phyloP scores from a whole-genome alignment of 306 rosid genomes.

The Prunus davidiana region DNA sequence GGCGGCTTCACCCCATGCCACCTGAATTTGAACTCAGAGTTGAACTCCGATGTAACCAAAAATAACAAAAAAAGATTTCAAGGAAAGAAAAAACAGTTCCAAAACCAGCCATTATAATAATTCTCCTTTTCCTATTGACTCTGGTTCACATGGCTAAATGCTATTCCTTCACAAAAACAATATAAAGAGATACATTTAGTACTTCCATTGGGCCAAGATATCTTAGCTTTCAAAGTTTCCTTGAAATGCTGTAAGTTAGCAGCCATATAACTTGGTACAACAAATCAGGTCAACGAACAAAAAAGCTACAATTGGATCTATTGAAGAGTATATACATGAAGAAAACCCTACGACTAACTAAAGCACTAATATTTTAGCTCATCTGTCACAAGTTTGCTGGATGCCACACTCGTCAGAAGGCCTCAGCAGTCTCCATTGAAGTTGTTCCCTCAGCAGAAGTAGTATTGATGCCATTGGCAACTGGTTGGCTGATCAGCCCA shows the following conservation, averaged over 20 bases:
- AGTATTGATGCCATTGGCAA: background rate
- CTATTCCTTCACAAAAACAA: background rate
- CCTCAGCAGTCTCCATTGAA: background rate
- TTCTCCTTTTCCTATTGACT: too few species aligned
- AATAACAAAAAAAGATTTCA: too few species aligned
- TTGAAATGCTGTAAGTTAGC: background rate
- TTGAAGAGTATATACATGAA: background rate
- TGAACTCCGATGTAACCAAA: too few species aligned
- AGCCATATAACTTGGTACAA: background rate
- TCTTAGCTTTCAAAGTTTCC: background rate
- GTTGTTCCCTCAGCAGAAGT: background rate
- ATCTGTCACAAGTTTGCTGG: background rate
- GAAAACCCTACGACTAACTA: background rate
- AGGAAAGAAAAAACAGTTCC: too few species aligned
- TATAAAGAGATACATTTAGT: background rate
- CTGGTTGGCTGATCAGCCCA: background rate
- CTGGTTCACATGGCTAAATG: background rate
- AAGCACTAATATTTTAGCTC: background rate
- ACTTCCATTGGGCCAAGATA: background rate
- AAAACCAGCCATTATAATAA: too few species aligned
- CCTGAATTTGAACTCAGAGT: too few species aligned
- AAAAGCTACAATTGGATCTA: background rate
- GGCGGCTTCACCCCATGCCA: too few species aligned
- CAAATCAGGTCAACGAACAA: background rate
- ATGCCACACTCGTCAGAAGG: background rate